Evolutionary conservation across 208 protist species (phyloP).

Genomic region (Leishmania tropica): DNA sequence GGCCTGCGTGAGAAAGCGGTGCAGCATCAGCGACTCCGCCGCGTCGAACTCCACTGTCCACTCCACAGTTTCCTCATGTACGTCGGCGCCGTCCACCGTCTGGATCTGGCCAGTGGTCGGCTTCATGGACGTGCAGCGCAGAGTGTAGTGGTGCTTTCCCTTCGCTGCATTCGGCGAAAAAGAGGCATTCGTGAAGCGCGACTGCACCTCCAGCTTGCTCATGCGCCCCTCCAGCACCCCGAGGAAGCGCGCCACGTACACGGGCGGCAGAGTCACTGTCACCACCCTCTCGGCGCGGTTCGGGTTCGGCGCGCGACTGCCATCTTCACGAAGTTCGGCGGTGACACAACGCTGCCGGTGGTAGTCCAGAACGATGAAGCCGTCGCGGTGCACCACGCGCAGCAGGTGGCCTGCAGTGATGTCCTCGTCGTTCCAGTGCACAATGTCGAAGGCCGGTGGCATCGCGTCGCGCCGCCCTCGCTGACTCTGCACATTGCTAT

Average conservation of each 20-base stretch:
- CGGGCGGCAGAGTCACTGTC: constrained; percentile 73
- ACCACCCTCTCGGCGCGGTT: constrained; percentile 69
- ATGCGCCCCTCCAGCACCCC: constrained; percentile 81
- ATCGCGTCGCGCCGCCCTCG: constrained; percentile 37
- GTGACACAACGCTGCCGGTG: constrained; percentile 47
- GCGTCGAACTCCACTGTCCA: constrained; percentile 73
- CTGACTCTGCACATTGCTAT: constrained; percentile 21
- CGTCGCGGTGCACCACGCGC: constrained; percentile 78
- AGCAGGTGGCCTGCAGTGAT: constrained; percentile 65
- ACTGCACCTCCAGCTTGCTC: constrained; percentile 73
- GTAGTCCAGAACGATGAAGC: constrained; percentile 83
- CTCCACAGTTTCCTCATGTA: constrained; percentile 66
- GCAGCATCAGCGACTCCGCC: constrained; percentile 85
- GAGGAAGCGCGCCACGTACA: constrained; percentile 87
- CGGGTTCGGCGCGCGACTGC: constrained; percentile 3
- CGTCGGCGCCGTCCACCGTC: constrained; percentile 39
- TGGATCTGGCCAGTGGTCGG: constrained; percentile 58
- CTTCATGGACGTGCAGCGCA: constrained; percentile 62
- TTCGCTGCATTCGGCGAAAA: constrained; percentile 56
- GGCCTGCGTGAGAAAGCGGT: constrained; percentile 83
- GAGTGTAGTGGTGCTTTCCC: constrained; percentile 55
- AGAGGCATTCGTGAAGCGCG: constrained; percentile 78
- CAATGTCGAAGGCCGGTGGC: constrained; percentile 83
- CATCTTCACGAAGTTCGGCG: constrained; percentile 10
- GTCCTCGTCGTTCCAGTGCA: constrained; percentile 87